Conservation (phyloP, 108 stramenopile genomes). For the Skeletonema tropicum region DNA sequence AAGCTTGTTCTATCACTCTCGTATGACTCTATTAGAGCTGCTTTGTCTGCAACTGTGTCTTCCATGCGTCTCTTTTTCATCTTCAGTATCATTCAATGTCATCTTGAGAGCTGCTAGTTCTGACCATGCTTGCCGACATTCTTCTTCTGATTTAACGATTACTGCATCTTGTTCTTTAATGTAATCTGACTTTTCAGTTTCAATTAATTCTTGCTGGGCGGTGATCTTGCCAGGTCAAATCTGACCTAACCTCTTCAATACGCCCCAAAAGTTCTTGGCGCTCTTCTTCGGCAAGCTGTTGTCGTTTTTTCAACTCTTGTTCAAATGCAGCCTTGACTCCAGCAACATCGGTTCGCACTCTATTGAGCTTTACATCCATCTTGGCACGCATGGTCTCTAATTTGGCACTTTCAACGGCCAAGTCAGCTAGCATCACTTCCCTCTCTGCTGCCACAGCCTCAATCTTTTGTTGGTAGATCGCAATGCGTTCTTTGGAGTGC, state of each 20-base stretch:
- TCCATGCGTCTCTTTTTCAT: constrained; percentile 15
- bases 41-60: constrained; percentile 11
- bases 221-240: constrained; percentile 28
- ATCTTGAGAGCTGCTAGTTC: constrained; percentile 32
- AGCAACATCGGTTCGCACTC: constrained; percentile 23
- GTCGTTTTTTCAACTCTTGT: constrained; percentile 24
- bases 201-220: constrained; percentile 13
- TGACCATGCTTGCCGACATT: constrained; percentile 39
- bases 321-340: constrained; percentile 32
- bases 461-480: constrained; percentile 37
- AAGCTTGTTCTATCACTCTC: constrained; percentile 32
- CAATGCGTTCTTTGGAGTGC: constrained; percentile 39
- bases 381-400: constrained; percentile 21
- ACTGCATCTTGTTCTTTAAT: constrained; percentile 23
- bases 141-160: constrained; percentile 32
- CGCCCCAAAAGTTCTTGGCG: constrained; percentile 23
- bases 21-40: constrained; percentile 33
- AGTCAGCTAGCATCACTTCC: constrained; percentile 29
- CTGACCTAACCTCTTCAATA: constrained; percentile 31
- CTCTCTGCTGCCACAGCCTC: constrained; percentile 29
- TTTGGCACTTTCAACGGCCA: constrained; percentile 36
- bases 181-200: constrained; percentile 14
- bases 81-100: constrained; percentile 11
- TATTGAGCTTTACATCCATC: constrained; percentile 32
- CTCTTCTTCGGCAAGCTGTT: constrained; percentile 30